Evolutionary conservation across 768 basidiomycete genomes (phyloP), one percentile per base, ranked within the genome.

Genomic region (Suillus fuscotomentosus): DNA sequence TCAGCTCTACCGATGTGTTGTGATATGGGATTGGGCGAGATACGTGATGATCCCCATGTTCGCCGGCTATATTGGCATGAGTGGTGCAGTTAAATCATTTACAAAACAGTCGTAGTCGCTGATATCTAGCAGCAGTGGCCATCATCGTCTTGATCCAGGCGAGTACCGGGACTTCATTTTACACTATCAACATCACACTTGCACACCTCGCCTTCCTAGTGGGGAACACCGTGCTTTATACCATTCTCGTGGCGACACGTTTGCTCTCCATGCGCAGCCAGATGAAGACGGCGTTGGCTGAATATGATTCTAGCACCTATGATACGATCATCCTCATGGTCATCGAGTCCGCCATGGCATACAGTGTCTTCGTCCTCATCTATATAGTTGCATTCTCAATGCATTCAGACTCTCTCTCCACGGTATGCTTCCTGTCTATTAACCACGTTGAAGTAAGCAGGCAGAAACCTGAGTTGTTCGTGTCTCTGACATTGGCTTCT

Each of bases 141-240:
- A 63, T 70, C 9, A 27, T 62, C 9, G 53, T 72, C 57, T 64
- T 72, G 5, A 61, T 57, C 2, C 61, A 62, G 61, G 39, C 69
- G 5, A 64, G 38, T 3, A 20, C 14, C 10, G 63, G 63, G 17
- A 31, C 57, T 15, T 22, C 66, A 38, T 70, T 73, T 64, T 72
- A 66, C 54, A 62, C 69, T 53, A 53, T 72, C 60, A 60, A 64
- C 57, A 53, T 65, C 31, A 63, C 73, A 43, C 45, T 76, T 20
- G 68, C 70, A 2, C 79, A 77, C 62, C 73, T 73, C 50, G 70
- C 61, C 39, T 63, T 78, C 27, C 65, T 76, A n/a, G 60, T 78
- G 3, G 71, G 69, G 17, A 61, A 74, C 22, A 79, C 74, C 36
- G 47, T 79, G 42, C 17, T 76, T 27, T 69, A 75, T 47, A 76